Conservation (phyloP, 441 rosid genomes). For the Arabidopsis hybrid region DNA sequence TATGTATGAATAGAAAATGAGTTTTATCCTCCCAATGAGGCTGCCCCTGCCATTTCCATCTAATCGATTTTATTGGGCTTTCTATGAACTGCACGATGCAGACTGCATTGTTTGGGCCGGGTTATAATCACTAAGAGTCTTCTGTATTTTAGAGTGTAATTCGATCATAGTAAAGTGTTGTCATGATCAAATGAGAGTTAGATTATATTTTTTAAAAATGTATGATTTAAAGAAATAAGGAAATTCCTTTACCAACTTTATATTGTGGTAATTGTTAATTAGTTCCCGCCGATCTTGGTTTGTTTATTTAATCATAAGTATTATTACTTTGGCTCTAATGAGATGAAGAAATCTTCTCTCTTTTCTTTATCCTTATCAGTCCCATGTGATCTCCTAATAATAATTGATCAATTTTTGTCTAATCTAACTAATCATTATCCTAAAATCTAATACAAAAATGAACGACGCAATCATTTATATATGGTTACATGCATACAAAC, state of each 20-base stretch:
- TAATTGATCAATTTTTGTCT: constrained; percentile 36
- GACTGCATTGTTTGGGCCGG: too few relatives aligned
- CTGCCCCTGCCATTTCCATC: too few relatives aligned
- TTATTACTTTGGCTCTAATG: constrained; percentile 22
- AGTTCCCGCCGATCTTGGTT: constrained; percentile 31
- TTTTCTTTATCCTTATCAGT: background rate
- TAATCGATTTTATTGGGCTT: background rate
- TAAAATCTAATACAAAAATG: constrained; percentile 34
- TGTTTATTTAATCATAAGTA: constrained; percentile 13
- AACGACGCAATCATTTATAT: constrained; percentile 35
- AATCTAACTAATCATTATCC: constrained; percentile 42
- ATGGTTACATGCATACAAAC: constrained; percentile 37
- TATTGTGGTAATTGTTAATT: constrained; percentile 19
- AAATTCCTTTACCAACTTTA: constrained; percentile 33
- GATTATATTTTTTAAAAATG: background rate
- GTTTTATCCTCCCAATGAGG: too few relatives aligned
- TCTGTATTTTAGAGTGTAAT: background rate
- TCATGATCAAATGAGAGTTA: background rate
- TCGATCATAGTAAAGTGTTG: background rate
- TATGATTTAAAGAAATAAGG: constrained; percentile 1
- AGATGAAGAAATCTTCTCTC: constrained; percentile 8
- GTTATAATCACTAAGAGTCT: too few relatives aligned
- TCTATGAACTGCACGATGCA: background rate
- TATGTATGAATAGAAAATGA: too few relatives aligned
- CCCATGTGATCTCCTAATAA: constrained; percentile 40